These are phyloP conservation scores for Blepharisma undulans DNA, from an alignment of 169 alveolate genomes.

Conservation along the genomic window DNA sequence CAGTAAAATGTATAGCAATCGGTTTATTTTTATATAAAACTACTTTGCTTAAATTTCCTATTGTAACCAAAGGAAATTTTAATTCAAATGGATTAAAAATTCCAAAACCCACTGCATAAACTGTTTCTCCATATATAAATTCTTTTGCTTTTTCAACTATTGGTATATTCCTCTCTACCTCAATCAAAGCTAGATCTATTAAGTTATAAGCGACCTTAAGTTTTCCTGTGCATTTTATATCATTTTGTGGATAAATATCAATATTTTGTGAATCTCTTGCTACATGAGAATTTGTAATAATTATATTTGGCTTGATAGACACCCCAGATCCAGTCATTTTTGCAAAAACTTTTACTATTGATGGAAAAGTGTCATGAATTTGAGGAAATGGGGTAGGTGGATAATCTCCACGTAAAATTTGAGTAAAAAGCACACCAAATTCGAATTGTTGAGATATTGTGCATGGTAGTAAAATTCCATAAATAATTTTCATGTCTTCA, in stretches of 20 bases:
- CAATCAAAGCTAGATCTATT: background rate
- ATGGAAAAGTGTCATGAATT: background rate
- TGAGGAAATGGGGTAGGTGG: background rate
- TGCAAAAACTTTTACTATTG: background rate
- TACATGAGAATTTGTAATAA: background rate
- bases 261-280: background rate
- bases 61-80: background rate
- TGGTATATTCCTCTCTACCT: background rate
- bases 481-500: background rate
- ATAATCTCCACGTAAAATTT: background rate
- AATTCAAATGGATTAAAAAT: background rate
- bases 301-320: background rate
- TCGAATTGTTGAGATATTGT: background rate
- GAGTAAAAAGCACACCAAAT: background rate
- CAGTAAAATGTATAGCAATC: background rate
- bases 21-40: background rate
- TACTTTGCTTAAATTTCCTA: background rate
- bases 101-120: conserved; percentile 4
- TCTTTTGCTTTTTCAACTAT: background rate
- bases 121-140: background rate
- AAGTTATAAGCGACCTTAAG: background rate
- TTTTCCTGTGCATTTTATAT: background rate
- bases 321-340: background rate
- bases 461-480: background rate
- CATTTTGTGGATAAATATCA: background rate